Conservation (phyloP, 805 yeast genomes). For the Cyberlindnera mississippiensis region DNA sequence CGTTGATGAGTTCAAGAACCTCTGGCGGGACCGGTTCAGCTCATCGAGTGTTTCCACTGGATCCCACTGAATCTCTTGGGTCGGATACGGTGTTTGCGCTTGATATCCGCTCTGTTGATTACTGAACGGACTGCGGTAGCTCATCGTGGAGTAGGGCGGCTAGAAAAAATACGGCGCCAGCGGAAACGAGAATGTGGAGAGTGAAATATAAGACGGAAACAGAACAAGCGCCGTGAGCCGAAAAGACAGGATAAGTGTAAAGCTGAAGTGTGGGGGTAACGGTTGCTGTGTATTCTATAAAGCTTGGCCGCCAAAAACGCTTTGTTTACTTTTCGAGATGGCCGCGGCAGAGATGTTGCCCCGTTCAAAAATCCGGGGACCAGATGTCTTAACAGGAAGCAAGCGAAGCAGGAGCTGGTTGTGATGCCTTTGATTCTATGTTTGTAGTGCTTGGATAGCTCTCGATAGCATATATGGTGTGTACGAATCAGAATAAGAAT, state of each 20-base stretch:
- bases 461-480: no score
- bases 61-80: conserved; percentile 16
- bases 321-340: conserved; percentile 2
- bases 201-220: no score
- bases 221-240: no score
- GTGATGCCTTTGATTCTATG: no score
- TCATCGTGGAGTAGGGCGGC: conserved; percentile 7
- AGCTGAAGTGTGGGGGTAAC: no score
- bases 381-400: neutral
- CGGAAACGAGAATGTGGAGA: neutral
- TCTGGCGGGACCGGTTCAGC: conserved; percentile 15
- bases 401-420: no score
- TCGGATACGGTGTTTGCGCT: conserved; percentile 15
- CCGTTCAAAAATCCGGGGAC: neutral
- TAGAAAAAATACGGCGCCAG: neutral
- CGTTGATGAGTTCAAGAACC: neutral
- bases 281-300: no score
- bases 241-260: no score
- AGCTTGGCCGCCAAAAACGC: neutral
- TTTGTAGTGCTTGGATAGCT: no score
- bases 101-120: neutral
- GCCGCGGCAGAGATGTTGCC: neutral
- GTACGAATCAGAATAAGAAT: no score
- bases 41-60: conserved; percentile 20
- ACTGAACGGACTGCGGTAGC: conserved; percentile 3